Evolutionary conservation across 2,329 filamentous ascomycete species (phyloP), one percentile per base, ranked within the genome.

Genomic region (Exophiala bonariae): DNA sequence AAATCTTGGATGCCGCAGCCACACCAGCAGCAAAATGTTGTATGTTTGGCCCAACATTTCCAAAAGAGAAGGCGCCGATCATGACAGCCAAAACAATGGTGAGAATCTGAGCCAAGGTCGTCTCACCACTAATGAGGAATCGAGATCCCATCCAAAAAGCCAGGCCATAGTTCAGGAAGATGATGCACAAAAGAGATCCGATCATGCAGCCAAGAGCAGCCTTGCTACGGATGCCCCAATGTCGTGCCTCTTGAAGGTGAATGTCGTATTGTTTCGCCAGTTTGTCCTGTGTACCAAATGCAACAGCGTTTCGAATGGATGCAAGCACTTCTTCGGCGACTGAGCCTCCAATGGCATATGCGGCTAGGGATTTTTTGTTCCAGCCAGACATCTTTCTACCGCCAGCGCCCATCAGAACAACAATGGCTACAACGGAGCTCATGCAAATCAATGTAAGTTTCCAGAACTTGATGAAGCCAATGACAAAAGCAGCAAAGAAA

Each of bases 321-420:
- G 89, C 91, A 61, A 99, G 80, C 44, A 96, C 92, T 69, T 99
- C 93, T 63, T 97, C 93, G 3, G 89, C 92, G 10, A 97, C 80
- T 2, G 86, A 91, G 47, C 91, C 92, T 55, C 91, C 92, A 39
- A 83, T 75, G 19, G 89, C 91, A 61, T 95, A 96, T 0, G 89
- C 82, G 42, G 85, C 76, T 39, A 96, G 75, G 2, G 87, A 86
- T 47, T 81, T 73, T 69, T 90, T 92, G 69, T 85, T 91, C 67
- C 80, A 92, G 65, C 84, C 89, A 63, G 95, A 75, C 59, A 96
- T 86, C 61, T 89, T 87, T 2, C 70, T 73, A 3, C 86, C 88
- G 11, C 86, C 83, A 41, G 75, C 71, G 35, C 85, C 88, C 83
- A 95, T 93, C 56, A 86, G 77, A 11, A 87, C 53, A n/a, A 89